Evolutionary conservation across 768 basidiomycete species (phyloP).

Genomic region (Psilocybe azurescens): DNA sequence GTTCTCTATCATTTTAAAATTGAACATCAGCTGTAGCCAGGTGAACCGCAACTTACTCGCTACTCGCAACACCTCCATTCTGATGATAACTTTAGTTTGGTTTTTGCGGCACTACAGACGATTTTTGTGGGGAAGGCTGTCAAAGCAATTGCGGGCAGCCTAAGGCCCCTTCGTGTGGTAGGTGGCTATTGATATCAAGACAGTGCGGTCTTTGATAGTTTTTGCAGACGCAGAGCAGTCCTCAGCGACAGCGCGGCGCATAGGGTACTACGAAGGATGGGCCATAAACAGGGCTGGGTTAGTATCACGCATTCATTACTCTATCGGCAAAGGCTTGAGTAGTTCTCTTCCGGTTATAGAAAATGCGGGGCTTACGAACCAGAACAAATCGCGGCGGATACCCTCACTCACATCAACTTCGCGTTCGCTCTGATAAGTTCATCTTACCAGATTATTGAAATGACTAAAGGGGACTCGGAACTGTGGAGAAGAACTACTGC

Average conservation of each 20-base stretch:
- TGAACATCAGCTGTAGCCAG: constrained; percentile 12
- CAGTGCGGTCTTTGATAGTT: too few relatives aligned
- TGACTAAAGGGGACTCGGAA: constrained; percentile 24
- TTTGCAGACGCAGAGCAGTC: constrained; percentile 18
- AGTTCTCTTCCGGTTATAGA: too few relatives aligned
- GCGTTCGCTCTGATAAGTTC: constrained; percentile 29
- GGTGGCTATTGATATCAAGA: neutral
- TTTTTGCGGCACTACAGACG: constrained; percentile 12
- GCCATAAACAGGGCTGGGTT: too few relatives aligned
- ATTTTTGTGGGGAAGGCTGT: neutral
- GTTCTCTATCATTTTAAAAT: too few relatives aligned
- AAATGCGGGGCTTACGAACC: constrained; percentile 23
- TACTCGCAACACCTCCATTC: neutral
- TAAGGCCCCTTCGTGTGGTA: neutral
- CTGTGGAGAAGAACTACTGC: constrained; percentile 28
- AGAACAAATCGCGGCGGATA: constrained; percentile 25
- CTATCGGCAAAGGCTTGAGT: neutral
- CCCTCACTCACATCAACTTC: constrained; percentile 32
- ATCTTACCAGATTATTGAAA: constrained; percentile 25
- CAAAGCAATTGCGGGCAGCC: too few relatives aligned
- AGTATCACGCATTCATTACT: too few relatives aligned
- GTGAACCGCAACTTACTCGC: neutral
- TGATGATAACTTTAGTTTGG: constrained; percentile 6
- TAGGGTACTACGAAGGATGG: constrained; percentile 30
- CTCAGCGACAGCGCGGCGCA: constrained; percentile 24